These are phyloP conservation scores for Tetrapyrgos nigripes DNA, from an alignment of 1,284 basidiomycete species.

Conservation along the genomic window DNA sequence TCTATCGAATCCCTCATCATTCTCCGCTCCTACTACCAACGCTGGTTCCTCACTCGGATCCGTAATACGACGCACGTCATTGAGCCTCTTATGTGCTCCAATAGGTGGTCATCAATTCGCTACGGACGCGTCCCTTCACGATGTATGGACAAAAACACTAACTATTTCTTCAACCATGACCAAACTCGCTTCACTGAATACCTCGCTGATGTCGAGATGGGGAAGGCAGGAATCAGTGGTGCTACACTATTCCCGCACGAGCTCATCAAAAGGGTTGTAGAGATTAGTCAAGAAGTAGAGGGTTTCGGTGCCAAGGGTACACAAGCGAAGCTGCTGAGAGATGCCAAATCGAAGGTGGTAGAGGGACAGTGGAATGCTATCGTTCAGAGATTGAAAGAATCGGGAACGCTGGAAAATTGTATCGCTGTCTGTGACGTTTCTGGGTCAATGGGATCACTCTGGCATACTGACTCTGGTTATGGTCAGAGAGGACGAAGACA, in stretches of 20 bases:
- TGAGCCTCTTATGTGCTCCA: conserved; percentile 67
- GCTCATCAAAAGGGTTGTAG: conserved; percentile 49
- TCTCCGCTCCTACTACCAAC: conserved; percentile 59
- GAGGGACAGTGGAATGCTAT: conserved; percentile 73
- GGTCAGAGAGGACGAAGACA: background rate
- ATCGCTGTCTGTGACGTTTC: conserved; percentile 80
- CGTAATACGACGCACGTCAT: conserved; percentile 52
- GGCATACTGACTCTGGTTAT: conserved; percentile 8
- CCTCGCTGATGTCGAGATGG: conserved; percentile 58
- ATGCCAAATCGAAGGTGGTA: conserved; percentile 47
- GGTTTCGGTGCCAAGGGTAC: background rate
- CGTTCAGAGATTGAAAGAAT: conserved; percentile 55
- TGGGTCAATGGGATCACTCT: conserved; percentile 65
- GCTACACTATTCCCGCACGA: conserved; percentile 68
- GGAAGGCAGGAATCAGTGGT: conserved; percentile 61
- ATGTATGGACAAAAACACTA: conserved; percentile 65
- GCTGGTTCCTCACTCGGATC: conserved; percentile 62
- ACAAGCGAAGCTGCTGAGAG: conserved; percentile 33
- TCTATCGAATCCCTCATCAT: conserved; percentile 29
- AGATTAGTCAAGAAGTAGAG: conserved; percentile 13
- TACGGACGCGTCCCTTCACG: conserved; percentile 63
- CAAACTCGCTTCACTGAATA: conserved; percentile 61
- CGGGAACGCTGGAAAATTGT: conserved; percentile 62
- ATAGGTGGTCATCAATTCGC: conserved; percentile 61
- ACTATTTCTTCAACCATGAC: conserved; percentile 63